These are phyloP conservation scores for Phytopythium kandeliae DNA, from an alignment of 352 stramenopile genomes.

Conservation along the genomic window DNA sequence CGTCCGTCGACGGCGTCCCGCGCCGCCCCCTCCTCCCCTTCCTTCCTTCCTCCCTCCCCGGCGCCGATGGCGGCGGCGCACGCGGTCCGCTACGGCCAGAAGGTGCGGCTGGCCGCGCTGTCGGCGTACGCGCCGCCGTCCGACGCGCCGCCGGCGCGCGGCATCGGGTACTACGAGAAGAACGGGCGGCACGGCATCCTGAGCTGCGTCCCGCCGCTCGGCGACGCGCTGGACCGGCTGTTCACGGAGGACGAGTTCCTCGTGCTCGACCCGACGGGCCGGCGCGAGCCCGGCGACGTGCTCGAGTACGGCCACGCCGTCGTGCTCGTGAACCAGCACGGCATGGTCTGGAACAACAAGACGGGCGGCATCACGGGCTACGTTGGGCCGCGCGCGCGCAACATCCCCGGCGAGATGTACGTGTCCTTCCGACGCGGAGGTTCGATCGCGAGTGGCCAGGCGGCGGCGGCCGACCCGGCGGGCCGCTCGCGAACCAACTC, in stretches of 20 bases:
- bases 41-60: not conserved
- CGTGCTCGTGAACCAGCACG: conserved; percentile 64
- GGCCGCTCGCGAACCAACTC: conserved; percentile 38
- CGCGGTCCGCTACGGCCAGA: conserved; percentile 61
- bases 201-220: conserved; percentile 76
- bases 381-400: conserved; percentile 65
- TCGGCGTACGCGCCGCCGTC: conserved; percentile 40
- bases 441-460: no score
- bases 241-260: conserved; percentile 84
- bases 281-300: conserved; percentile 29
- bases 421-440: no score
- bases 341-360: conserved; percentile 84
- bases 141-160: conserved; percentile 12
- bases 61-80: conserved; percentile 16
- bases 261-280: conserved; percentile 57
- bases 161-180: conserved; percentile 85
- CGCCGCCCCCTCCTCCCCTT: not conserved
- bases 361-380: conserved; percentile 80
- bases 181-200: conserved; percentile 81
- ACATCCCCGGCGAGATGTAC: conserved; percentile 75
- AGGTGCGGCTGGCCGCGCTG: conserved; percentile 48
- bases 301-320: conserved; percentile 80
- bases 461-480: conserved; percentile 28
- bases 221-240: conserved; percentile 51
- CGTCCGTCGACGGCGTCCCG: not conserved